A percentile compares a stretch with the other conserved stretches of the same genome.
These are phyloP conservation scores for Ogataea ramenticola DNA, from an alignment of 805 yeast species.

Conservation along the genomic window DNA sequence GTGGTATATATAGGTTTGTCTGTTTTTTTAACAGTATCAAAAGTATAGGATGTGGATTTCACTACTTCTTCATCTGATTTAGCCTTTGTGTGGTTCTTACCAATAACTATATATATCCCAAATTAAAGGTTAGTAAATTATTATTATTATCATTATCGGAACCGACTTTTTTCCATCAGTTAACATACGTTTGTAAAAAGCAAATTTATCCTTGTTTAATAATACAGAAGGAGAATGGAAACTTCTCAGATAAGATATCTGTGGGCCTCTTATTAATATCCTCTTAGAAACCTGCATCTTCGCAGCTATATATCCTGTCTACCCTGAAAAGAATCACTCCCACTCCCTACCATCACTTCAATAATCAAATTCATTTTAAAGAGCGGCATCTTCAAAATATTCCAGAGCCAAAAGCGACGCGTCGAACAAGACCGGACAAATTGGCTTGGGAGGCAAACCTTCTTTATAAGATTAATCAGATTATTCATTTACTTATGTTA, in stretches of 20 bases:
- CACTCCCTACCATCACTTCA: too few species aligned
- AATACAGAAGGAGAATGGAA: neutral
- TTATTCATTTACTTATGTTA: too few species aligned
- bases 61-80: constrained; percentile 17
- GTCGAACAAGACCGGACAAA: too few species aligned
- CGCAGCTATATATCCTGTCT: neutral
- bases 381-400: too few species aligned
- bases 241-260: neutral
- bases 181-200: neutral
- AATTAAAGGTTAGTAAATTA: neutral
- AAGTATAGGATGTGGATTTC: neutral
- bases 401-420: too few species aligned
- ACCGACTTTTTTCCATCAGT: neutral
- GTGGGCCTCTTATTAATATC: neutral
- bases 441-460: too few species aligned
- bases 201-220: neutral
- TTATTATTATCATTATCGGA: neutral
- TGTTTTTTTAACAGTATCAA: neutral
- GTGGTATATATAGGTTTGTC: neutral
- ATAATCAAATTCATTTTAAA: too few species aligned
- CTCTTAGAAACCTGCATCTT: neutral
- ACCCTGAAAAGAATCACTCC: too few species aligned
- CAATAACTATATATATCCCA: neutral
- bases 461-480: too few species aligned
- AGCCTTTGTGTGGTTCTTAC: constrained; percentile 8